Evolutionary conservation across 352 stramenopile genomes (phyloP).

Genomic region (Pythium sukuiense): DNA sequence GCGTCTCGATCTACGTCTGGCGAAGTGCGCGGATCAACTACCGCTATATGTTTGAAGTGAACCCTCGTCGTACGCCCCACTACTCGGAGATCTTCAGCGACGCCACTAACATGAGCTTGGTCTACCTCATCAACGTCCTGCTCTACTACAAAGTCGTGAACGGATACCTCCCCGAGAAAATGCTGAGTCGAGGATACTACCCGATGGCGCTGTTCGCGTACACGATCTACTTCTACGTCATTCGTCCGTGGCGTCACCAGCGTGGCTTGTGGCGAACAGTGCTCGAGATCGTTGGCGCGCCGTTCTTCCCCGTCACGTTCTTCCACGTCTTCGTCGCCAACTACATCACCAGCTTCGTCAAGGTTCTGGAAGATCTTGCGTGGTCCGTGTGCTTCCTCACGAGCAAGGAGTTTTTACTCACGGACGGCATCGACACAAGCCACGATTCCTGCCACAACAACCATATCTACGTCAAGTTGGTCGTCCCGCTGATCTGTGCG

Average conservation of each 20-base stretch:
- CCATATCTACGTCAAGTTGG: constrained; percentile 93
- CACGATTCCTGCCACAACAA: constrained; percentile 47
- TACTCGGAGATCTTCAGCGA: constrained; percentile 94
- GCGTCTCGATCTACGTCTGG: constrained; percentile 90
- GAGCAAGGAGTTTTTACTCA: constrained; percentile 91
- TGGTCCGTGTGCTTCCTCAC: constrained; percentile 96
- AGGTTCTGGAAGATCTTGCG: constrained; percentile 82
- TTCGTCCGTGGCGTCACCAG: constrained; percentile 85
- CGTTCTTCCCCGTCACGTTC: constrained; percentile 92
- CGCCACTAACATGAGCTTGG: constrained; percentile 95
- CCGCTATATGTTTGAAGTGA: constrained; percentile 92
- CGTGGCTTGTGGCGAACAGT: constrained; percentile 87
- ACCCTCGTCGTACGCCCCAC: constrained; percentile 74
- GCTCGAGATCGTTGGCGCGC: constrained; percentile 87
- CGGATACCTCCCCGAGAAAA: constrained; percentile 76
- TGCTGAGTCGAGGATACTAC: constrained; percentile 90
- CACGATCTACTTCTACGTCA: constrained; percentile 92
- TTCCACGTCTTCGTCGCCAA: constrained; percentile 92
- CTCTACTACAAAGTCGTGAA: constrained; percentile 97
- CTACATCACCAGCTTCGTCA: constrained; percentile 85
- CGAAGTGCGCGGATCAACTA: constrained; percentile 80
- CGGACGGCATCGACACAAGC: constrained; percentile 37
- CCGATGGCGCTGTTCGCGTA: constrained; percentile 92
- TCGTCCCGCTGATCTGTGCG: constrained; percentile 94
- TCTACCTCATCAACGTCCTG: constrained; percentile 93